Percentiles rank a stretch among this genome's conserved stretches.
Conservation (phyloP, 1,284 basidiomycete genomes). For the Puccinia brachypodii region DNA sequence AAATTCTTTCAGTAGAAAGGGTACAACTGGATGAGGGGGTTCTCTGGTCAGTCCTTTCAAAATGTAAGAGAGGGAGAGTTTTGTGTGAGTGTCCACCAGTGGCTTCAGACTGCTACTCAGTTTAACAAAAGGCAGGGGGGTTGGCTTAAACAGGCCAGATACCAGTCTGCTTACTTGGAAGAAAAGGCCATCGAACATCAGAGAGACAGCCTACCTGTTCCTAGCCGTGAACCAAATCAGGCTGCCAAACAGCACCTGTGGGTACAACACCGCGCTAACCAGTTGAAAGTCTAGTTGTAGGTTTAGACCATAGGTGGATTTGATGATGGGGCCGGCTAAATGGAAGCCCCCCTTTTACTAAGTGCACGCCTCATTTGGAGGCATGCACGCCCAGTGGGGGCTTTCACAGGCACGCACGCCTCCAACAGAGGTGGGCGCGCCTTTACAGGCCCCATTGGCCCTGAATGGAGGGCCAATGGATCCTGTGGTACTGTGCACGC, state of each 20-base stretch:
- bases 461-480: too few species aligned
- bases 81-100: background rate
- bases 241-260: slow-evolving; percentile 5
- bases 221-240: slow-evolving; percentile 17
- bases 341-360: too few species aligned
- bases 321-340: too few species aligned
- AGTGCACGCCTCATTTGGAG: too few species aligned
- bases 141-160: background rate
- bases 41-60: background rate
- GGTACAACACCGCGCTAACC: background rate
- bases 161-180: background rate
- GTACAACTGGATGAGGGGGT: background rate
- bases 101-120: background rate
- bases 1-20: background rate
- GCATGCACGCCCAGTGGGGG: too few species aligned
- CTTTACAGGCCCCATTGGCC: too few species aligned
- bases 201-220: background rate
- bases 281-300: background rate
- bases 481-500: too few species aligned
- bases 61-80: background rate
- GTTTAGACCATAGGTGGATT: slow-evolving; percentile 16
- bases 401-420: too few species aligned
- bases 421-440: too few species aligned
- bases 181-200: background rate
- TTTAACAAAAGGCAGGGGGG: background rate